These are phyloP conservation scores for Nemania sp. DNA, from an alignment of 2,329 filamentous ascomycete species.

Conservation along the genomic window DNA sequence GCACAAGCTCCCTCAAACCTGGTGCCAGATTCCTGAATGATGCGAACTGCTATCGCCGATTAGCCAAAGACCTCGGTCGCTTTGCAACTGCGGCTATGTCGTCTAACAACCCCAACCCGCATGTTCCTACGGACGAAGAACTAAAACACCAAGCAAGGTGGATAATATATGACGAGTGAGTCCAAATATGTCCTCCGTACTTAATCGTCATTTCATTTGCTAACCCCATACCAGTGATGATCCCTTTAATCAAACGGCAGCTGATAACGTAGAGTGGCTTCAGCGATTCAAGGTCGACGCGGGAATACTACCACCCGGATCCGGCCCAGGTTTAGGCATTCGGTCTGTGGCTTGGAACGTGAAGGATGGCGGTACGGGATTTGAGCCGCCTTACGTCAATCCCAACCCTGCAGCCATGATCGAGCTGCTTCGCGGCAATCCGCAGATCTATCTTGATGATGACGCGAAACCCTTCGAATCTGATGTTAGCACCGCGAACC, in stretches of 20 bases:
- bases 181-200: constrained; percentile 13
- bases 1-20: constrained; percentile 29
- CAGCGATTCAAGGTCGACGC: constrained; percentile 63
- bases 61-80: constrained; percentile 56
- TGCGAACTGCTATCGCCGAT: constrained; percentile 61
- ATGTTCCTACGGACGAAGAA: constrained; percentile 63
- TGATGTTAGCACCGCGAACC: constrained; percentile 49
- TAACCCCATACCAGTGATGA: constrained; percentile 52
- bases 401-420: constrained; percentile 44
- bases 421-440: constrained; percentile 41
- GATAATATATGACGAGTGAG: constrained; percentile 65
- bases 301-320: constrained; percentile 52
- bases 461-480: constrained; percentile 48
- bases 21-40: constrained; percentile 58
- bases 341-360: constrained; percentile 49
- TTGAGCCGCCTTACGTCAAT: constrained; percentile 57
- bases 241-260: constrained; percentile 66
- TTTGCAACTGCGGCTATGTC: constrained; percentile 59
- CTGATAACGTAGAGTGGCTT: constrained; percentile 67
- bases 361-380: constrained; percentile 56
- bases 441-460: constrained; percentile 41
- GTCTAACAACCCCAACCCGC: constrained; percentile 61
- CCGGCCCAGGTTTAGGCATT: constrained; percentile 53
- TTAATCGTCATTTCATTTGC: background rate
- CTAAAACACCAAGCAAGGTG: constrained; percentile 66